These are phyloP conservation scores for Trametes cinnabarina DNA, from an alignment of 768 basidiomycete species.

Conservation along the genomic window DNA sequence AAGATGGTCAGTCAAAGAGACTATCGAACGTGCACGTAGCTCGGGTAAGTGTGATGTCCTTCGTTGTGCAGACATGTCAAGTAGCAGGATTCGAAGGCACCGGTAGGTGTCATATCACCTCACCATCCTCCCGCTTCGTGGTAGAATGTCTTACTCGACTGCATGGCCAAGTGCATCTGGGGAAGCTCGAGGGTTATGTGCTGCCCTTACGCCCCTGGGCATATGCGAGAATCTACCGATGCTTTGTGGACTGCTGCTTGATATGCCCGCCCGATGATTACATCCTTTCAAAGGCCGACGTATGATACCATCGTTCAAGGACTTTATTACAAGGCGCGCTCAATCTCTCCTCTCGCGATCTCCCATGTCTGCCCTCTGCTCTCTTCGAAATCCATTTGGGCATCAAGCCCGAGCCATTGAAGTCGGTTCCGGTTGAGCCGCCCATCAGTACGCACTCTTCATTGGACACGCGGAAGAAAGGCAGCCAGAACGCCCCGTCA, in stretches of 20 bases:
- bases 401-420: conserved; percentile 66
- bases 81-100: background rate
- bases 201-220: background rate
- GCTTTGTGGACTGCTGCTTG: background rate
- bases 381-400: conserved; percentile 81
- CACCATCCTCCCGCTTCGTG: background rate
- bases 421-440: conserved; percentile 63
- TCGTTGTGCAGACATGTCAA: conserved; percentile 15
- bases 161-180: too few species aligned
- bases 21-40: conserved; percentile 73
- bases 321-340: conserved; percentile 53
- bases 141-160: background rate
- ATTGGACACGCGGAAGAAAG: conserved; percentile 31
- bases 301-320: conserved; percentile 36
- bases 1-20: conserved; percentile 65
- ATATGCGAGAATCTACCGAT: too few species aligned
- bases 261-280: conserved; percentile 25
- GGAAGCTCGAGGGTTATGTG: too few species aligned
- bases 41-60: conserved; percentile 55
- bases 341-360: conserved; percentile 70
- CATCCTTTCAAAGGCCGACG: conserved; percentile 44
- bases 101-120: background rate
- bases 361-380: conserved; percentile 72
- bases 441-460: conserved; percentile 38
- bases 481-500: conserved; percentile 49